Evolutionary conservation across 78 protist species (phyloP).

Genomic region (Dictyostelium brefeldianum): DNA sequence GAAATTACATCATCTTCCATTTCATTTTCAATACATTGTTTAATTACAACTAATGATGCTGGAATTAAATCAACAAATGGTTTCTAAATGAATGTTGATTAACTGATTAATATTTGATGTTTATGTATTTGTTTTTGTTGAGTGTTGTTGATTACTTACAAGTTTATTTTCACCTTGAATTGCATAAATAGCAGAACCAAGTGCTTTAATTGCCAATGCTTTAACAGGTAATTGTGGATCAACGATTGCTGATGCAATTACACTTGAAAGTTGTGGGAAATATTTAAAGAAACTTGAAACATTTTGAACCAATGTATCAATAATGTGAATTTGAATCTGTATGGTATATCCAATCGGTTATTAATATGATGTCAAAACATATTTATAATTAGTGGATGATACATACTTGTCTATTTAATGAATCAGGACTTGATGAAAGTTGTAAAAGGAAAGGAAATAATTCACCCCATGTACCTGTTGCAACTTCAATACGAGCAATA

Average conservation of each 20-base stretch:
- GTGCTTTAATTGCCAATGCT: constrained; percentile 53
- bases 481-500: constrained; percentile 44
- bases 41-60: constrained; percentile 38
- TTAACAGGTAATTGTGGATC: constrained; percentile 57
- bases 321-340: constrained; percentile 43
- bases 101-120: background rate
- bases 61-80: constrained; percentile 58
- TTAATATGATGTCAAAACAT: background rate
- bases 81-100: background rate
- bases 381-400: background rate
- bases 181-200: constrained; percentile 42
- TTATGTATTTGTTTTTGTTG: too few relatives aligned
- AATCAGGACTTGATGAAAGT: background rate
- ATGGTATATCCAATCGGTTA: background rate
- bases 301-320: constrained; percentile 46
- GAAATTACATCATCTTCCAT: constrained; percentile 72
- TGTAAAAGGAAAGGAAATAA: constrained; percentile 43
- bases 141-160: background rate
- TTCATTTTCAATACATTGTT: constrained; percentile 44
- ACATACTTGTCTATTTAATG: constrained; percentile 34
- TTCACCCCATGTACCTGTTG: constrained; percentile 70
- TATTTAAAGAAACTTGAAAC: background rate
- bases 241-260: constrained; percentile 13
- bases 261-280: background rate
- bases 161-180: background rate